phyloP scores from a whole-genome alignment of 495 filamentous ascomycete genomes.

The Penicillium silybi region DNA sequence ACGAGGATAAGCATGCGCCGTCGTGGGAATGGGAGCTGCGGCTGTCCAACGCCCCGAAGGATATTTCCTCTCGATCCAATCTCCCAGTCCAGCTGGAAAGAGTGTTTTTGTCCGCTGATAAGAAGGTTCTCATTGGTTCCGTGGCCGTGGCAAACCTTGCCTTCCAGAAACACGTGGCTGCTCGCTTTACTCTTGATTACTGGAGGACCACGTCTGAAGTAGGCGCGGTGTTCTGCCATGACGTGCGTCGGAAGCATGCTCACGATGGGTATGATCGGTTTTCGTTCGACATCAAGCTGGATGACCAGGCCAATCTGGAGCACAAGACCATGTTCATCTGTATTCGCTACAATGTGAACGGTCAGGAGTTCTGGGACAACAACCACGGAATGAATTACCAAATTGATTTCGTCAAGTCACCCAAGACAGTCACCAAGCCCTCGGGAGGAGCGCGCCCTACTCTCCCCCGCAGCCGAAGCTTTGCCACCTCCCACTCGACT shows the following conservation, averaged over 20 bases:
- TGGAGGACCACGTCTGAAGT: slow-evolving; percentile 99
- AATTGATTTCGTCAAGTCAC: slow-evolving; percentile 80
- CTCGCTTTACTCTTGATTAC: slow-evolving; percentile 92
- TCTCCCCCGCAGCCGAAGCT: slow-evolving; percentile 70
- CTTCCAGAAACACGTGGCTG: slow-evolving; percentile 83
- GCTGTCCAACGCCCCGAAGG: slow-evolving; percentile 74
- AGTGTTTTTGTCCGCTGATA: slow-evolving; percentile 81
- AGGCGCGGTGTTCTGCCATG: slow-evolving; percentile 77
- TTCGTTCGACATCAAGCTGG: slow-evolving; percentile 87
- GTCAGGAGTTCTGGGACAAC: slow-evolving; percentile 94
- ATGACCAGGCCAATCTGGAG: slow-evolving; percentile 86
- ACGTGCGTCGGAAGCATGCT: slow-evolving; percentile 63
- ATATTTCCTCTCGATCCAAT: slow-evolving; percentile 57
- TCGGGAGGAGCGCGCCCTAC: slow-evolving; percentile 53
- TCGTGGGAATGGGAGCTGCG: slow-evolving; percentile 84
- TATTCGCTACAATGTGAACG: slow-evolving; percentile 80
- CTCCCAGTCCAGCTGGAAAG: slow-evolving; percentile 73
- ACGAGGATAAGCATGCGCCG: slow-evolving; percentile 41
- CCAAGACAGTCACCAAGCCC: slow-evolving; percentile 53
- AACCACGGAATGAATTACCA: slow-evolving; percentile 83
- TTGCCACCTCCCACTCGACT: slow-evolving; percentile 37
- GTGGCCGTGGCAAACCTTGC: slow-evolving; percentile 83
- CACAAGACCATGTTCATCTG: slow-evolving; percentile 88
- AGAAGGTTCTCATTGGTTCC: slow-evolving; percentile 76
- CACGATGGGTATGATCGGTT: slow-evolving; percentile 79